phyloP scores from a whole-genome alignment of 2,329 filamentous ascomycete species.

The Triangularia setosa region DNA sequence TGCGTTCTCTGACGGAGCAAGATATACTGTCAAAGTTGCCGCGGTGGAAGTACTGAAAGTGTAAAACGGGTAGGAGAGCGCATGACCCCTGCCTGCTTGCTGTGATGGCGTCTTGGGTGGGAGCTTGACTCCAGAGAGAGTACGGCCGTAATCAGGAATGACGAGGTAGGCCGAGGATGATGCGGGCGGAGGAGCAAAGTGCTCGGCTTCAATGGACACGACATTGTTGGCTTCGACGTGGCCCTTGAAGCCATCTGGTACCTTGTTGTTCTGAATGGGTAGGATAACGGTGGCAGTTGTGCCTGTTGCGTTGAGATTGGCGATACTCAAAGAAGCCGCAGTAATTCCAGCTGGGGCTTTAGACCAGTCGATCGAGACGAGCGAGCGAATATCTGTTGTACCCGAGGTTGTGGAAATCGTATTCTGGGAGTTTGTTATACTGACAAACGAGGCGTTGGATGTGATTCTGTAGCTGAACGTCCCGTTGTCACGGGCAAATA shows the following conservation, averaged over 20 bases:
- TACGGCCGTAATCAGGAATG: constrained; percentile 32
- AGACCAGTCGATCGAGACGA: constrained; percentile 41
- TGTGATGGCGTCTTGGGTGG: constrained; percentile 26
- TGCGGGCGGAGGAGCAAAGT: constrained; percentile 20
- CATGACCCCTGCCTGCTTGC: constrained; percentile 19
- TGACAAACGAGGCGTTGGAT: constrained; percentile 36
- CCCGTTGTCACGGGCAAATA: constrained; percentile 42
- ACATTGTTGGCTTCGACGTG: constrained; percentile 28
- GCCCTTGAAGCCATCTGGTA: constrained; percentile 26
- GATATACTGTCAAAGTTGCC: constrained; percentile 28
- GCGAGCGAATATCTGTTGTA: constrained; percentile 34
- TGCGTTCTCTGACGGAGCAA: constrained; percentile 30
- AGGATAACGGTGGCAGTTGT: constrained; percentile 35
- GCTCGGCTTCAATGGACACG: constrained; percentile 30
- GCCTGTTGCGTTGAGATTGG: constrained; percentile 29
- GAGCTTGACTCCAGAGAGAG: constrained; percentile 29
- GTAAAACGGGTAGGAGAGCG: constrained; percentile 28
- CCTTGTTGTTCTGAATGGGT: constrained; percentile 35
- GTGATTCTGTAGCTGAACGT: constrained; percentile 37
- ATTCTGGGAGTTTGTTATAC: constrained; percentile 34
- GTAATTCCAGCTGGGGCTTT: constrained; percentile 35
- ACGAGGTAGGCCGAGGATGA: constrained; percentile 24
- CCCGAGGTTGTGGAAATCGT: constrained; percentile 31
- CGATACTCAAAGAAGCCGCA: constrained; percentile 33
- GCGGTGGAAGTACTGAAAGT: constrained; percentile 25